Base-by-base conservation (phyloP, 192 early-diverging fungal genomes). In the Umbelopsis isabellina region DNA sequence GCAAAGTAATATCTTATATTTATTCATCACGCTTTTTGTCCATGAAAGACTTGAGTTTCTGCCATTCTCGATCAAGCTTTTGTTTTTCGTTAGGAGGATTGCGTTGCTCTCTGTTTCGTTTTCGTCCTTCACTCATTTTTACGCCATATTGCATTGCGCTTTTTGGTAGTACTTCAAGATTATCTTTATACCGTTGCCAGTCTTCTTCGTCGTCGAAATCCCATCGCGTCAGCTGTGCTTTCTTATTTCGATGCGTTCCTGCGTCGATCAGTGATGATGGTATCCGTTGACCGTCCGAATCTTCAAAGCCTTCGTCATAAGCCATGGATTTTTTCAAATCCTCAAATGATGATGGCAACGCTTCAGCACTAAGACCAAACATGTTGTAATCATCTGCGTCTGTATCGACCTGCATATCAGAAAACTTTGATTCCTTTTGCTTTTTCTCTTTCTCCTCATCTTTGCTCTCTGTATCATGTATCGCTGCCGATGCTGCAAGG, bases 121-220 rank as follows among this genome's bases (percentile, higher is more conserved):
- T 87, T 20, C 89, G 81, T 4, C 88, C 88, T 53, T 90, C 91
- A 20, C 80, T 75, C 72, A 85, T 83, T 72, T 92, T 93, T 13
- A 93, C 86, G 44, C 91, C 92, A 75, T 89, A 92, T 70, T 92
- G 88, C 66, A 88, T 90, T 3, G 92, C 90, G 20, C 88, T 89
- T 79, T 93, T 91, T 0, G 92, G 91, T 41, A 92, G 71, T 25
- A 89, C 84, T 30, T 91, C 91, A 27, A 92, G 81, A 22, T 78
- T 81, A 22, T 90, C 89, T 74, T 93, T 92, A 65, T 94, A 92
- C 37, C 80, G 77, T 33, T 88, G 80, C 79, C 87, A 93, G 35
- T 92, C 89, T 67, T 91, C 91, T 73, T 92, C 92, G 13, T 79
- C 88, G 45, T 93, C 92, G 83, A 94, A 93, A 75, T 93, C 91